phyloP scores from a whole-genome alignment of 176 grass and related monocot species.

The Musa schizocarpa region DNA sequence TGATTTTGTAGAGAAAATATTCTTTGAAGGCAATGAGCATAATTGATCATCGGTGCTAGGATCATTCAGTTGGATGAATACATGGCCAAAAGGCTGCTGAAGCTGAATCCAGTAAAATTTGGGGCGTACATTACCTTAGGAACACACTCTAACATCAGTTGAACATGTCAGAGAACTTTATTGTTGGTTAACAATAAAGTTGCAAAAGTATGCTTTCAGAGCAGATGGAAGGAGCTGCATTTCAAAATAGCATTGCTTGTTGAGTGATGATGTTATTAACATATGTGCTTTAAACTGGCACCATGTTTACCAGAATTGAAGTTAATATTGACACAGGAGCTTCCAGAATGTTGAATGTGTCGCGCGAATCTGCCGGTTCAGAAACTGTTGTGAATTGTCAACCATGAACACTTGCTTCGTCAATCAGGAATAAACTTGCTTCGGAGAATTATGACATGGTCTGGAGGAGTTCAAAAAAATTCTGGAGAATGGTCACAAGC shows the following conservation, averaged over 20 bases:
- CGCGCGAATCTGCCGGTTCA: too few relatives aligned
- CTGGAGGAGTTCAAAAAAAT: too few relatives aligned
- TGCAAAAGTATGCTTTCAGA: constrained; percentile 22
- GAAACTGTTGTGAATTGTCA: too few relatives aligned
- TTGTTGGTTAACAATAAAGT: constrained; percentile 22
- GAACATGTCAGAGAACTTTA: constrained; percentile 25
- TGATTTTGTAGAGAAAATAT: constrained; percentile 23
- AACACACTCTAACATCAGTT: background rate
- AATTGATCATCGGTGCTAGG: constrained; percentile 35
- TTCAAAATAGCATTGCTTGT: constrained; percentile 10
- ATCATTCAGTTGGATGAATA: constrained; percentile 31
- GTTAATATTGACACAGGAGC: too few relatives aligned
- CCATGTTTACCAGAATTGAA: too few relatives aligned
- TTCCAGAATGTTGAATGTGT: too few relatives aligned
- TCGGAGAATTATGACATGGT: too few relatives aligned
- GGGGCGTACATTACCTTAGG: constrained; percentile 29
- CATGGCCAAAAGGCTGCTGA: constrained; percentile 18
- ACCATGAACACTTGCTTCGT: too few relatives aligned
- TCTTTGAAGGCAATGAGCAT: constrained; percentile 26
- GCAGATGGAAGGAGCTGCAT: constrained; percentile 3
- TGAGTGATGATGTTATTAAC: background rate
- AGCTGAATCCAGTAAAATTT: constrained; percentile 27
- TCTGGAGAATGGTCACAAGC: too few relatives aligned
- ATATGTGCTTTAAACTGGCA: too few relatives aligned
- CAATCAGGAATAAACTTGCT: too few relatives aligned